phyloP scores from a whole-genome alignment of 179 eudicot species.

The Beta lomatogona region DNA sequence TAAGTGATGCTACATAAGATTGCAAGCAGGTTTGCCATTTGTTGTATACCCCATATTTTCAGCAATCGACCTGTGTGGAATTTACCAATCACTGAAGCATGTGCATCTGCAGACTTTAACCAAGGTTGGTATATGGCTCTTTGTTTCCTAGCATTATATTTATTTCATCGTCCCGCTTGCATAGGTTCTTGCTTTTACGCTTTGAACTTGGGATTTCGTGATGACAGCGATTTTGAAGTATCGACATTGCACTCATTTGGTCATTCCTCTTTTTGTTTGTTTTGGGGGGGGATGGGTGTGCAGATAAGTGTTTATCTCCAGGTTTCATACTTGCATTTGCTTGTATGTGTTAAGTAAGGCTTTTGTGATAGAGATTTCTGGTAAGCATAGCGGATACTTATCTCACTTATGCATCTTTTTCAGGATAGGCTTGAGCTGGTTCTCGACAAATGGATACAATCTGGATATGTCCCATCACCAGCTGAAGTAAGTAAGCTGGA shows the following conservation, averaged over 20 bases:
- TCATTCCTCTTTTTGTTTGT: background rate
- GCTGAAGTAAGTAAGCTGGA: constrained; percentile 88
- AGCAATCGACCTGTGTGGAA: constrained; percentile 77
- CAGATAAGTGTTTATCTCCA: too few species aligned
- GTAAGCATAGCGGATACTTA: too few species aligned
- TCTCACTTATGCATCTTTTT: constrained; percentile 24
- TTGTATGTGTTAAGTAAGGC: too few species aligned
- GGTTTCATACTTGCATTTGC: too few species aligned
- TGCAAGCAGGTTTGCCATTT: constrained; percentile 85
- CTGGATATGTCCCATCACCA: constrained; percentile 73
- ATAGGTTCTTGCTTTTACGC: too few species aligned
- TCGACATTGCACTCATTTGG: too few species aligned
- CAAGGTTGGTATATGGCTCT: constrained; percentile 57
- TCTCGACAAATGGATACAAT: constrained; percentile 63
- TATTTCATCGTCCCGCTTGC: background rate
- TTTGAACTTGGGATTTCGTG: too few species aligned
- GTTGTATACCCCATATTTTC: constrained; percentile 82
- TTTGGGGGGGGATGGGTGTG: background rate
- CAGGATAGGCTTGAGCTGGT: constrained; percentile 97
- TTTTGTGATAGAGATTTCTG: too few species aligned
- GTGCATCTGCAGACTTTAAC: constrained; percentile 95
- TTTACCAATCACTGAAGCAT: constrained; percentile 87
- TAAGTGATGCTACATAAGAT: constrained; percentile 42
- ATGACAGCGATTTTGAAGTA: too few species aligned
- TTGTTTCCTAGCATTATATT: background rate